A percentile compares a stretch with the other conserved stretches of the same genome.
Evolutionary conservation across 148 eudicot species (phyloP).

Genomic region (Rhododendron vialii): DNA sequence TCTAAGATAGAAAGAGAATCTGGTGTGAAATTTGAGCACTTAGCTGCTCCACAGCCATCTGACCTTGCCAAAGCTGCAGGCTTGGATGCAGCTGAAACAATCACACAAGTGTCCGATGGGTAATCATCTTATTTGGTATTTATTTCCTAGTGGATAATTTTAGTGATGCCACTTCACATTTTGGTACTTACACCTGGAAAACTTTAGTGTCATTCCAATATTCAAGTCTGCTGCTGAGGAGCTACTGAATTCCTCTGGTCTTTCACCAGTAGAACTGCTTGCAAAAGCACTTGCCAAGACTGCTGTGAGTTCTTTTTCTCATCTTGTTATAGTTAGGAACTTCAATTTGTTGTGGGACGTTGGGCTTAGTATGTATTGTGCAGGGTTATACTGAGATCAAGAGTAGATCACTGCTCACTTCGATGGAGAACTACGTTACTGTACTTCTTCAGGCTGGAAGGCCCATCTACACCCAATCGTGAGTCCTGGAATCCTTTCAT

Average conservation of each 20-base stretch:
- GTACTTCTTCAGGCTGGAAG: conserved; percentile 67
- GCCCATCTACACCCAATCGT: conserved; percentile 74
- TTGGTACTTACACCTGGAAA: not conserved
- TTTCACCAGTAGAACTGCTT: conserved; percentile 70
- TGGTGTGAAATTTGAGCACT: conserved; percentile 88
- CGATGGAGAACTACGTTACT: conserved; percentile 73
- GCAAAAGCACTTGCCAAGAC: conserved; percentile 93
- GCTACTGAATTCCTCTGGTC: conserved; percentile 60
- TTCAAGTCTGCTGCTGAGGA: conserved; percentile 91
- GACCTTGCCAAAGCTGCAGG: conserved; percentile 95
- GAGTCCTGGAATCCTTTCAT: conserved; percentile 27
- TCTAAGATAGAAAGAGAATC: conserved; percentile 81
- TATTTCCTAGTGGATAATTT: not conserved
- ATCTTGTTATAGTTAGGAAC: not conserved
- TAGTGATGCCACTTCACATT: not conserved
- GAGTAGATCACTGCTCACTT: conserved; percentile 77
- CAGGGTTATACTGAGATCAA: conserved; percentile 94
- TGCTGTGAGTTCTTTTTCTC: conserved; percentile 46
- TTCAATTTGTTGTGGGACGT: not conserved
- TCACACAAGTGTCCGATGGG: conserved; percentile 73
- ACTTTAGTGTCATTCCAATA: conserved; percentile 74
- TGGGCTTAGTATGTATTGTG: conserved; percentile 5
- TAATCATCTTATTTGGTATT: conserved; percentile 6
- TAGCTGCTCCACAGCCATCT: conserved; percentile 88
- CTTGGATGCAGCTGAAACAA: conserved; percentile 57